These are phyloP conservation scores for Aspergillus versicolor DNA, from an alignment of 2,329 filamentous ascomycete species.

Conservation along the genomic window DNA sequence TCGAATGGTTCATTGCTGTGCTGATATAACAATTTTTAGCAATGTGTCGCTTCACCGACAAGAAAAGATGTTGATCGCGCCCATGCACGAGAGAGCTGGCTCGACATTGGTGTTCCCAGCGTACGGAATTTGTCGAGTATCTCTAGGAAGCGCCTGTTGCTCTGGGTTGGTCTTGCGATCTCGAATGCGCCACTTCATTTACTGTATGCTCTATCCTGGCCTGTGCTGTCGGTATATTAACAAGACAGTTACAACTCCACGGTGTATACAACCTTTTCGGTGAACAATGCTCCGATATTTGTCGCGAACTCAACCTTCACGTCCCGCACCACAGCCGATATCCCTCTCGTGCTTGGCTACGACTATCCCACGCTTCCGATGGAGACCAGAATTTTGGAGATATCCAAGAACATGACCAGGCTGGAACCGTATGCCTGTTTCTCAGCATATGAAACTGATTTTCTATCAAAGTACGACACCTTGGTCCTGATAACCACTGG, in stretches of 20 bases:
- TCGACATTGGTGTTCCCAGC: slow-evolving; percentile 47
- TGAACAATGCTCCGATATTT: not conserved
- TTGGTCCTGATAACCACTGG: slow-evolving; percentile 13
- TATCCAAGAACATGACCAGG: not conserved
- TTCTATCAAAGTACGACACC: slow-evolving; percentile 12
- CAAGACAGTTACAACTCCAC: not conserved
- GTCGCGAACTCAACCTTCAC: not conserved
- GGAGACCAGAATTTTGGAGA: not conserved
- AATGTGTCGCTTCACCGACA: slow-evolving; percentile 52
- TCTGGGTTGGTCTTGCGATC: slow-evolving; percentile 15
- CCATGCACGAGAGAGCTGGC: slow-evolving; percentile 43
- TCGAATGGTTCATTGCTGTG: not conserved
- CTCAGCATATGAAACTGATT: slow-evolving; percentile 17
- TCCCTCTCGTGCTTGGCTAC: no score
- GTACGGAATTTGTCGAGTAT: slow-evolving; percentile 25
- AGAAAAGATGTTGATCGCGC: slow-evolving; percentile 50
- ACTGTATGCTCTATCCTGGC: not conserved
- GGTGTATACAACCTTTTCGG: not conserved
- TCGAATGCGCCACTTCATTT: slow-evolving; percentile 16
- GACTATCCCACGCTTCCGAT: no score
- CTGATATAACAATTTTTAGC: slow-evolving; percentile 24
- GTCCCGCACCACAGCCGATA: not conserved
- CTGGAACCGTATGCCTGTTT: slow-evolving; percentile 12
- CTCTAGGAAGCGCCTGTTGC: slow-evolving; percentile 31
- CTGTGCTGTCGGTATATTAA: not conserved